Conservation (phyloP, 495 filamentous ascomycete species). For the Trypethelium eluteriae region DNA sequence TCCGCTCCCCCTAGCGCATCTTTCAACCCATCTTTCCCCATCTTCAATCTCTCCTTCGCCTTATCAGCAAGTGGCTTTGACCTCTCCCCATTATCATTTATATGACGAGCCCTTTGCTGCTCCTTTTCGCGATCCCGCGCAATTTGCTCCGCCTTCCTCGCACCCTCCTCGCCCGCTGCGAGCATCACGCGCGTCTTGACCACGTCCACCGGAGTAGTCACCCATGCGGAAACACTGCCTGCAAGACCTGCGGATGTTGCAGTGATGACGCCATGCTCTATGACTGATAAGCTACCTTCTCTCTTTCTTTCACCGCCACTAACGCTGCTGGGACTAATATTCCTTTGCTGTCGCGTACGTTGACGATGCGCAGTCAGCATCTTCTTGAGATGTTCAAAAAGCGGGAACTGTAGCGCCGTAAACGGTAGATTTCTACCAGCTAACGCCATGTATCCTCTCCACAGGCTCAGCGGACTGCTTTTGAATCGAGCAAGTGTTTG, state of each 20-base stretch:
- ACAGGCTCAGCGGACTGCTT: conserved; percentile 53
- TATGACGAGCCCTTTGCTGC: background rate
- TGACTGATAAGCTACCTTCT: conserved; percentile 35
- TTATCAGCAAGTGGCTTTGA: conserved; percentile 13
- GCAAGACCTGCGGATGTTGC: conserved; percentile 61
- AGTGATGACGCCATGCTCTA: conserved; percentile 60
- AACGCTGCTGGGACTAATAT: background rate
- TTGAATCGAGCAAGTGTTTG: conserved; percentile 50
- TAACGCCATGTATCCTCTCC: conserved; percentile 72
- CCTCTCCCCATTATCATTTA: conserved; percentile 17
- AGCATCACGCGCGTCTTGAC: conserved; percentile 71
- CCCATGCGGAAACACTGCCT: conserved; percentile 58
- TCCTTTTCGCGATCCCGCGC: conserved; percentile 15
- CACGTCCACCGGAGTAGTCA: conserved; percentile 78
- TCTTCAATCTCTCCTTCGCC: conserved; percentile 22
- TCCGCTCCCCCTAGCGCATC: conserved; percentile 13
- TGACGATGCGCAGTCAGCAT: conserved; percentile 22
- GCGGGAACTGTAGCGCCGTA: conserved; percentile 78
- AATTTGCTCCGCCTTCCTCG: conserved; percentile 21
- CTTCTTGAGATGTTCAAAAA: conserved; percentile 63
- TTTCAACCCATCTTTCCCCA: conserved; percentile 24
- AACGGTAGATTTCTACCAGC: conserved; percentile 76
- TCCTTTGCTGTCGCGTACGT: background rate
- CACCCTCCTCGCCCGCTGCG: conserved; percentile 43
- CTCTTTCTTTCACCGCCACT: background rate